Evolutionary conservation across 768 basidiomycete genomes (phyloP), one percentile per base, ranked within the genome.

Genomic region (Boletus rubroflammeus): DNA sequence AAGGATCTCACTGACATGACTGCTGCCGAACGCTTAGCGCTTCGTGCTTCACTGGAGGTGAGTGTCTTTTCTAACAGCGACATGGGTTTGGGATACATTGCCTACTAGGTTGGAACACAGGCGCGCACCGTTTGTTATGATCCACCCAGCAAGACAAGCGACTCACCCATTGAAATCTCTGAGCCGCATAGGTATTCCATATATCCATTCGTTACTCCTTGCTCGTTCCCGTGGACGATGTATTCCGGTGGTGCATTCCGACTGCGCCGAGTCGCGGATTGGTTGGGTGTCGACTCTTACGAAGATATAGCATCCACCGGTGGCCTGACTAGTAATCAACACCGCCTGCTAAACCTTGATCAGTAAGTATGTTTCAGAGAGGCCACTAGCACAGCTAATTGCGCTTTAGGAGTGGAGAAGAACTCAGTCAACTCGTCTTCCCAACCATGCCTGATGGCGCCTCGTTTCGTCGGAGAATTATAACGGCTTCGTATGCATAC

Each of bases 181-280:
- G 72, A 72, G 44, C 67, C 72, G 4, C 66, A 70, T 29, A 63
- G 63, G 17, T 89, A 87, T 64, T 78, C 85, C n/a, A 58, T 88
- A 36, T 91, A 83, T 66, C 89, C 89, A 0, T 88, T 88, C 62
- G 60, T 80, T 6, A 70, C 81, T 1, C 72, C 79, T 11, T 78
- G 75, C 15, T 63, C 78, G 10, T 65, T 80, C 35, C 77, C 78
- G 7, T 82, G 81, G 76, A 78, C 72, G 36, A 70, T 76, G 59
- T 70, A 70, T 21, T 56, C 73, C 10, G 71, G 72, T 36, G 71
- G 73, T 54, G 70, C 77, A 26, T 87, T 86, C 63, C 78, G 89
- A 46, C 64, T 86, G 43, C 79, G 87, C 44, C 77, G 80, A 46
- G 79, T 89, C 14, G 79, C 77, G 13, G 80, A 86, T 60, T 88